A percentile compares a stretch with the other conserved stretches of the same genome.
These are phyloP conservation scores for Colletotrichum graminicola DNA, from an alignment of 2,329 filamentous ascomycete genomes.

Conservation along the genomic window DNA sequence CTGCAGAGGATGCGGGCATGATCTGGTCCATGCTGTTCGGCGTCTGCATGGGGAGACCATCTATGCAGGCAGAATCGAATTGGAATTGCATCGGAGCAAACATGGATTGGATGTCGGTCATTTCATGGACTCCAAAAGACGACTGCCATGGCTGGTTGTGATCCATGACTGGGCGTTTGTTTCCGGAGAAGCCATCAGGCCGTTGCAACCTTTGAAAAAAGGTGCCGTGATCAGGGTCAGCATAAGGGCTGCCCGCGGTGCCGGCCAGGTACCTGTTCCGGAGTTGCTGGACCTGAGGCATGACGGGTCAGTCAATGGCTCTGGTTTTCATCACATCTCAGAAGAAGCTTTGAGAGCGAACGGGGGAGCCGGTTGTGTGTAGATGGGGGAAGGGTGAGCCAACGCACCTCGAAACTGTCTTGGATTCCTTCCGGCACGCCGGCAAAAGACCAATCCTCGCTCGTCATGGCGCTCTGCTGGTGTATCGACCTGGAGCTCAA, in stretches of 20 bases:
- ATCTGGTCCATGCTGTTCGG: conserved; percentile 19
- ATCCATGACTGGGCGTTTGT: conserved; percentile 34
- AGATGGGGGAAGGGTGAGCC: background rate
- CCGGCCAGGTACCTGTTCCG: conserved; percentile 42
- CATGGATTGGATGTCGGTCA: conserved; percentile 38
- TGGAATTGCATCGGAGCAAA: conserved; percentile 36
- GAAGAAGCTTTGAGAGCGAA: conserved; percentile 1
- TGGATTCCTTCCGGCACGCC: conserved; percentile 31
- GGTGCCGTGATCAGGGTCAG: conserved; percentile 30
- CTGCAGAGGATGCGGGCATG: conserved; percentile 24
- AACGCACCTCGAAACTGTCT: conserved; percentile 42
- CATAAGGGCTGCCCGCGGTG: conserved; percentile 41
- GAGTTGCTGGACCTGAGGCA: conserved; percentile 38
- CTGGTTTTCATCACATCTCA: conserved; percentile 35
- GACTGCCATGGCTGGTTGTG: conserved; percentile 18
- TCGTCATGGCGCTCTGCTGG: conserved; percentile 28
- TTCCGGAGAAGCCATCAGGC: conserved; percentile 26
- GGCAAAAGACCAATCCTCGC: conserved; percentile 25
- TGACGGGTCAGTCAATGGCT: conserved; percentile 20
- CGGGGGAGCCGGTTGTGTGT: background rate
- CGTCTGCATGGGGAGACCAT: conserved; percentile 14
- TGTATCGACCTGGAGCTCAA: conserved; percentile 24
- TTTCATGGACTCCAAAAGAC: conserved; percentile 16
- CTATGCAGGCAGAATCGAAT: conserved; percentile 23
- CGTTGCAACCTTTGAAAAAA: conserved; percentile 32